Evolutionary conservation across 1,284 basidiomycete species (phyloP).

Genomic region (Takashimella tepidaria): DNA sequence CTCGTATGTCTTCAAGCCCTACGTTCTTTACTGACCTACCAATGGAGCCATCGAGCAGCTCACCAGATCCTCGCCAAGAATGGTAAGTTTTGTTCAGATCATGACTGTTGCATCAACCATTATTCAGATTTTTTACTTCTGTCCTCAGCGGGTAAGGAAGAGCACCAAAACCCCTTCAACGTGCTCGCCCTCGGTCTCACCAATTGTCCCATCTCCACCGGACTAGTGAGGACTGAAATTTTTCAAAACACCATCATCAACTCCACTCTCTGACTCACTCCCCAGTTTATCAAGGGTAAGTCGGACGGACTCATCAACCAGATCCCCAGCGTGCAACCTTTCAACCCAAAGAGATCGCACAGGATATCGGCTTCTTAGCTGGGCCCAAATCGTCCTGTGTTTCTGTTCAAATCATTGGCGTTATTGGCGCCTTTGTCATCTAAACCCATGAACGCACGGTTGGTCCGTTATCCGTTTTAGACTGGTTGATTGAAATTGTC

Average conservation of each 20-base stretch:
- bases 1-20: background rate
- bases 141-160: constrained; percentile 52
- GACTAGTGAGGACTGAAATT: background rate
- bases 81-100: too few species aligned
- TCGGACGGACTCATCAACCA: background rate
- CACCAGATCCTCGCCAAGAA: background rate
- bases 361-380: background rate
- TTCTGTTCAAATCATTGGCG: background rate
- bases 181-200: background rate
- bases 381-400: background rate
- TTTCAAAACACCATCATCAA: too few species aligned
- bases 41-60: background rate
- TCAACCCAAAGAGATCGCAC: background rate
- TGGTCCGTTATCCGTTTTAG: too few species aligned
- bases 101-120: background rate
- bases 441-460: too few species aligned
- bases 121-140: background rate
- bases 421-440: background rate
- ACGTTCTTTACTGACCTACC: background rate
- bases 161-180: constrained; percentile 47
- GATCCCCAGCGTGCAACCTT: background rate
- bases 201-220: background rate
- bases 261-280: background rate
- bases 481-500: too few species aligned
- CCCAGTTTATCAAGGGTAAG: background rate